These are phyloP conservation scores for Raffaelea arxii DNA, from an alignment of 2,329 filamentous ascomycete genomes.

Conservation along the genomic window DNA sequence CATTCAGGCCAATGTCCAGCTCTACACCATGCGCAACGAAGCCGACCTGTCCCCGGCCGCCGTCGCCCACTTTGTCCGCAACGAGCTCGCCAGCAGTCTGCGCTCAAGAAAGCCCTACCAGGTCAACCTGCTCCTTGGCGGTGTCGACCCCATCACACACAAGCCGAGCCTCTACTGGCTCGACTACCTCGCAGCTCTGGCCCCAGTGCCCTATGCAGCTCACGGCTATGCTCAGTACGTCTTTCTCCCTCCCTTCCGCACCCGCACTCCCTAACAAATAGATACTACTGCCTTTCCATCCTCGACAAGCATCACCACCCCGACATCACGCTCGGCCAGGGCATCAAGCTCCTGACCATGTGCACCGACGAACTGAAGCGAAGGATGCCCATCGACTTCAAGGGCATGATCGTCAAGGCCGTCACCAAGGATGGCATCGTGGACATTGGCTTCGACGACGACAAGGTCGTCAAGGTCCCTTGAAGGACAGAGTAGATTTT, in stretches of 20 bases:
- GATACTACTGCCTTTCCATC: slow-evolving; percentile 95
- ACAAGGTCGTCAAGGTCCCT: slow-evolving; percentile 56
- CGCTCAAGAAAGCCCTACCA: slow-evolving; percentile 91
- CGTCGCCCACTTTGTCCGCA: slow-evolving; percentile 85
- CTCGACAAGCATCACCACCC: slow-evolving; percentile 98
- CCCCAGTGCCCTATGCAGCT: slow-evolving; percentile 85
- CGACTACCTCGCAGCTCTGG: slow-evolving; percentile 87
- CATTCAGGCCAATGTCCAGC: slow-evolving; percentile 95
- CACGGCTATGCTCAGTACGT: slow-evolving; percentile 94
- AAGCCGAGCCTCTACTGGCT: slow-evolving; percentile 94
- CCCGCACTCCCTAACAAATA: slow-evolving; percentile 21
- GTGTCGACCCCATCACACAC: slow-evolving; percentile 83
- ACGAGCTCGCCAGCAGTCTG: slow-evolving; percentile 83
- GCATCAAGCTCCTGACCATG: slow-evolving; percentile 85
- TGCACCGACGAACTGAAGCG: slow-evolving; percentile 97
- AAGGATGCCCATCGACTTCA: slow-evolving; percentile 96
- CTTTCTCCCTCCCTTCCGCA: background rate
- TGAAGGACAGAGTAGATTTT: too few species aligned
- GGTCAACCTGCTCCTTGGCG: slow-evolving; percentile 91
- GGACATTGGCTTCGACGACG: slow-evolving; percentile 78
- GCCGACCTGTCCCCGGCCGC: slow-evolving; percentile 83
- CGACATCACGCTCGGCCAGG: slow-evolving; percentile 79
- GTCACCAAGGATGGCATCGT: slow-evolving; percentile 88
- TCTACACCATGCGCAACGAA: slow-evolving; percentile 98
- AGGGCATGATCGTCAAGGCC: slow-evolving; percentile 89